Conservation (phyloP, 164 flowering plant genomes). For the Cinnamomum micranthum region DNA sequence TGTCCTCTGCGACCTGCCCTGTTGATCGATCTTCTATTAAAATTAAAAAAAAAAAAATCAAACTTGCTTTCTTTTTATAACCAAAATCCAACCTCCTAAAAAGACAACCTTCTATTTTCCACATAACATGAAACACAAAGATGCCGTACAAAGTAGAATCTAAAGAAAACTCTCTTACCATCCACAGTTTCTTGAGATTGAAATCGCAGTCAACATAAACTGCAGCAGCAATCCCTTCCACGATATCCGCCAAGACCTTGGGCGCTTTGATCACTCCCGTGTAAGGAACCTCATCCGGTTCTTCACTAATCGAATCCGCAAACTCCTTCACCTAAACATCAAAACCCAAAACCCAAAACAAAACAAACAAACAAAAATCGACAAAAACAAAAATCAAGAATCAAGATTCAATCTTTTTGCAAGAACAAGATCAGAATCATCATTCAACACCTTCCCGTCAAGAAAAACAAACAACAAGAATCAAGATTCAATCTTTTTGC, state of each 20-base stretch:
- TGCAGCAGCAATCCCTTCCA: constrained; percentile 81
- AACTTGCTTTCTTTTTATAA: too few species aligned
- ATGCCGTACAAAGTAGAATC: too few species aligned
- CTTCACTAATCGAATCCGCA: constrained; percentile 36
- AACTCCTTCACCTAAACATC: constrained; percentile 56
- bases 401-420: too few species aligned
- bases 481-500: too few species aligned
- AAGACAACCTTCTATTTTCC: too few species aligned
- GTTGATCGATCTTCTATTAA: too few species aligned
- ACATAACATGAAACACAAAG: too few species aligned
- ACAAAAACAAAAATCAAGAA: background rate
- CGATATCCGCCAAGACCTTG: constrained; percentile 77
- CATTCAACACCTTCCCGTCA: background rate
- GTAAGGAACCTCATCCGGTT: constrained; percentile 32
- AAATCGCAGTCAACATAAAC: constrained; percentile 59
- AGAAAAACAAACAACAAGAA: background rate
- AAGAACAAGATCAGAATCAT: background rate
- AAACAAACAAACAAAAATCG: background rate
- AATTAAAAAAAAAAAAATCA: too few species aligned
- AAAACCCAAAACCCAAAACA: background rate
- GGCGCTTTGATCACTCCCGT: constrained; percentile 85
- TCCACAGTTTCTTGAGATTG: constrained; percentile 55
- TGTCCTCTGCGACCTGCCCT: too few species aligned
- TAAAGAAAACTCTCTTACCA: constrained; percentile 25
- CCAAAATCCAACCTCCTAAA: too few species aligned